Percentiles rank a stretch among this genome's conserved stretches.
Conservation (phyloP, 108 stramenopile genomes). For the Skeletonema potamos region DNA sequence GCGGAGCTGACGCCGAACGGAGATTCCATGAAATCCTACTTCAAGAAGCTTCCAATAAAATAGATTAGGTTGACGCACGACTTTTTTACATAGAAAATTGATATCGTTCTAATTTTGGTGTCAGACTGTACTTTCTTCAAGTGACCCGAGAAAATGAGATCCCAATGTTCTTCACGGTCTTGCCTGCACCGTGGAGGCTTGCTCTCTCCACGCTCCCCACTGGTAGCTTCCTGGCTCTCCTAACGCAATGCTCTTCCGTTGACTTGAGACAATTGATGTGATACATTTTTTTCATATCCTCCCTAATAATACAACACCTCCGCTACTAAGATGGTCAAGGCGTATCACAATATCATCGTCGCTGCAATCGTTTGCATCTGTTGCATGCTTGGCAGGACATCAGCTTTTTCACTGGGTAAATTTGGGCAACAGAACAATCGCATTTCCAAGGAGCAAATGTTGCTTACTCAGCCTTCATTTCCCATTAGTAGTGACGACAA, state of each 20-base stretch:
- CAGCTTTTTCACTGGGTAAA: conserved; percentile 9
- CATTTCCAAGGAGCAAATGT: background rate
- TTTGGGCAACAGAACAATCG: background rate
- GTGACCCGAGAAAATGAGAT: background rate
- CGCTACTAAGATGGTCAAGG: background rate
- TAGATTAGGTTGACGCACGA: background rate
- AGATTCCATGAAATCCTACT: background rate
- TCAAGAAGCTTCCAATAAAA: background rate
- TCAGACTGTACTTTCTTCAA: background rate
- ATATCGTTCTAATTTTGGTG: background rate
- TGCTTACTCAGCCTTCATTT: background rate
- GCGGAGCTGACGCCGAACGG: background rate
- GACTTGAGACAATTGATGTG: no score
- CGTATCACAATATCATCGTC: background rate
- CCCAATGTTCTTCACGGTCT: background rate
- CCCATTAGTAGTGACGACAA: background rate
- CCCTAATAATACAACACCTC: background rate
- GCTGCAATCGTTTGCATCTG: conserved; percentile 9
- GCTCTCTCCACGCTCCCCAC: background rate
- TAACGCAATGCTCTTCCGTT: no score
- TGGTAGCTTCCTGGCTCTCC: no score
- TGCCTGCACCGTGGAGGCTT: background rate
- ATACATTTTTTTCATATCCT: background rate
- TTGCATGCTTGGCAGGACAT: background rate
- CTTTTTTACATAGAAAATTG: no score